Base-by-base conservation (phyloP, 2,329 filamentous ascomycete genomes). In the Microsporum canis region DNA sequence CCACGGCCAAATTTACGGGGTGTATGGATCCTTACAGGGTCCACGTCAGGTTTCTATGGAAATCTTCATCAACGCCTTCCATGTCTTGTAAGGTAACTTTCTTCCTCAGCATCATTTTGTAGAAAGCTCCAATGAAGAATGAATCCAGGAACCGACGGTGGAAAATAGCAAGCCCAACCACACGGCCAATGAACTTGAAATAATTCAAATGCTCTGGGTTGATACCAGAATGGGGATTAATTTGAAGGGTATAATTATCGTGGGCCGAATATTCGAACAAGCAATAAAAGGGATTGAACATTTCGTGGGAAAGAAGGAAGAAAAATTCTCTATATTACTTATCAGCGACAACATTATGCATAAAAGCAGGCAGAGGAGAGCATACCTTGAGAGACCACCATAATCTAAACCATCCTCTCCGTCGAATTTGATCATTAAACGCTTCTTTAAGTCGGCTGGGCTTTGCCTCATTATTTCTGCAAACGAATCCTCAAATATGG, bases 271-370 rank as follows among this genome's bases (percentile, higher is more conserved):
- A 99, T 78, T 99, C 94, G 80, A 99, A 99, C 60, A 99, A 82
- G 74, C 94, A 99, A 79, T 99, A 99, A 78, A 99, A 99, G 36
- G 94, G 94, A 75, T 99, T 99, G 80, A 99, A 99, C 94, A 99
- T 99, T 79, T 99, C 94, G 77, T 99, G 94, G 14, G 92, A 97
- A 60, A 99, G 84, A 45, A 99, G 80, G 85, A 99, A 99, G 82
- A 99, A 99, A 80, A 99, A 99, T 77, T 99, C 94, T 83, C 91
- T 84, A 69, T 65, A 55, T 10, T 5, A 47, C 34, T 51, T 60
- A 59, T 23, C 39, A 34, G 12, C 14, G 12, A 5, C 12, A 27
- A 5, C 27, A 33, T 14, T 1, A 10, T 8, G 6, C 57, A 36
- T 6, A 12, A 56, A 47, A 29, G 31, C 49, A 39, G 27, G 27